Percentiles rank a stretch among this genome's conserved stretches.
phyloP scores from a whole-genome alignment of 2,329 filamentous ascomycete species.

The Colletotrichum liaoningense region DNA sequence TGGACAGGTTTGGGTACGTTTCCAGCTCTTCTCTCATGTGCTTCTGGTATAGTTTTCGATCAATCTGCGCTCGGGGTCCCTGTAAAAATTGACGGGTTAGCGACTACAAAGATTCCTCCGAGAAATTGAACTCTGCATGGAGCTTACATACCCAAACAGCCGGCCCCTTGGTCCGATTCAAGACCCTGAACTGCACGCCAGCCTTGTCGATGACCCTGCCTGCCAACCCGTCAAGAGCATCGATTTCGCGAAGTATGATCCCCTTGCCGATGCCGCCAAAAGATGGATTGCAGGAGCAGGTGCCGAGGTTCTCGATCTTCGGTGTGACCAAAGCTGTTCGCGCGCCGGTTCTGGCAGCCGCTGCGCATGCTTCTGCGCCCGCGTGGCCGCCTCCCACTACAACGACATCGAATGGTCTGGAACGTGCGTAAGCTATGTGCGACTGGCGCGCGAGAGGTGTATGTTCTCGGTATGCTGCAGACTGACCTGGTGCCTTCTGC shows the following conservation, averaged over 20 bases:
- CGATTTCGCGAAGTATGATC: constrained; percentile 93
- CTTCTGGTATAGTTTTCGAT: constrained; percentile 86
- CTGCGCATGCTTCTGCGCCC: constrained; percentile 91
- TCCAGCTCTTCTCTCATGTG: constrained; percentile 91
- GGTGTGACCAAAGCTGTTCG: constrained; percentile 92
- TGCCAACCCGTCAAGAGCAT: constrained; percentile 91
- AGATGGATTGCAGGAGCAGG: constrained; percentile 96
- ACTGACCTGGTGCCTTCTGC: constrained; percentile 44
- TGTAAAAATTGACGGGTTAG: constrained; percentile 38
- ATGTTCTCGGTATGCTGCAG: neutral
- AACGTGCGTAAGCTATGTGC: neutral
- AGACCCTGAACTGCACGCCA: constrained; percentile 89
- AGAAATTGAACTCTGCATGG: neutral
- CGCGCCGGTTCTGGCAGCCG: constrained; percentile 88
- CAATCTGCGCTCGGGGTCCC: constrained; percentile 95
- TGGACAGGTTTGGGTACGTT: constrained; percentile 80
- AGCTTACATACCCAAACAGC: constrained; percentile 81
- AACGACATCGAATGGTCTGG: constrained; percentile 86
- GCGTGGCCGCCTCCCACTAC: constrained; percentile 97
- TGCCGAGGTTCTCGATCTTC: constrained; percentile 87
- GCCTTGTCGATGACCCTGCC: constrained; percentile 93
- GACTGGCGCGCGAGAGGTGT: constrained; percentile 31
- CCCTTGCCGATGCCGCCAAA: constrained; percentile 99
- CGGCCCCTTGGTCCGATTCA: constrained; percentile 91
- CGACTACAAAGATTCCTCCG: neutral